Conservation (phyloP, 2,329 filamentous ascomycete species). For the Ophiostoma quercus region DNA sequence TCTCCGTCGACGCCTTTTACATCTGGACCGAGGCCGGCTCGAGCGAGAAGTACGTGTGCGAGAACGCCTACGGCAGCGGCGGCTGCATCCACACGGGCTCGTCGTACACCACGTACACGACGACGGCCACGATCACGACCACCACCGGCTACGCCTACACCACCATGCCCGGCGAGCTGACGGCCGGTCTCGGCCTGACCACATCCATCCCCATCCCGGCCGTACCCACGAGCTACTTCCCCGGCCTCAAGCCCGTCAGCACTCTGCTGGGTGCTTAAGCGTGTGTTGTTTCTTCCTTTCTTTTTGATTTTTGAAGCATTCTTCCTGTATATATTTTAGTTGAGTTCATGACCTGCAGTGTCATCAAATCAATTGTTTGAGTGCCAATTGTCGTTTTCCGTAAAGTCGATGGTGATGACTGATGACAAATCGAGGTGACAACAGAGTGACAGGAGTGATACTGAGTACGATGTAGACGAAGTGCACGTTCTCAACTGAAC, state of each 20-base stretch:
- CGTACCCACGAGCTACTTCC: slow-evolving; percentile 28
- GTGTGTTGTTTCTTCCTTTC: neutral
- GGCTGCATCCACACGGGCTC: slow-evolving; percentile 24
- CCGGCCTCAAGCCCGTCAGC: slow-evolving; percentile 27
- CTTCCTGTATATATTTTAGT: neutral
- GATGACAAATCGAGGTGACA: neutral
- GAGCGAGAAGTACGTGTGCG: slow-evolving; percentile 25
- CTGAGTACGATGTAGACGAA: neutral
- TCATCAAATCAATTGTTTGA: neutral
- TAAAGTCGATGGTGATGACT: neutral
- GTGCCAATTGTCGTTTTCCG: neutral
- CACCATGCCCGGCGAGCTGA: slow-evolving; percentile 28
- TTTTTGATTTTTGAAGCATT: neutral
- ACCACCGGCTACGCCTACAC: slow-evolving; percentile 7
- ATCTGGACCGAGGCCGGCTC: slow-evolving; percentile 29
- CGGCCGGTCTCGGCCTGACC: slow-evolving; percentile 24
- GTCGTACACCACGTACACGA: slow-evolving; percentile 4
- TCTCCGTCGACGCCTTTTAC: slow-evolving; percentile 27
- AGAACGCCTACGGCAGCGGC: slow-evolving; percentile 28
- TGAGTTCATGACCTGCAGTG: neutral
- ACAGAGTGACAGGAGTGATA: neutral
- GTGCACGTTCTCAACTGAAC: neutral
- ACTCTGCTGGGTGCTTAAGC: slow-evolving; percentile 4
- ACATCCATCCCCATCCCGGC: slow-evolving; percentile 27
- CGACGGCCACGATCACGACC: slow-evolving; percentile 9